Base-by-base conservation (phyloP, 345 rosid genomes). In the Eucalyptus curtisii region DNA sequence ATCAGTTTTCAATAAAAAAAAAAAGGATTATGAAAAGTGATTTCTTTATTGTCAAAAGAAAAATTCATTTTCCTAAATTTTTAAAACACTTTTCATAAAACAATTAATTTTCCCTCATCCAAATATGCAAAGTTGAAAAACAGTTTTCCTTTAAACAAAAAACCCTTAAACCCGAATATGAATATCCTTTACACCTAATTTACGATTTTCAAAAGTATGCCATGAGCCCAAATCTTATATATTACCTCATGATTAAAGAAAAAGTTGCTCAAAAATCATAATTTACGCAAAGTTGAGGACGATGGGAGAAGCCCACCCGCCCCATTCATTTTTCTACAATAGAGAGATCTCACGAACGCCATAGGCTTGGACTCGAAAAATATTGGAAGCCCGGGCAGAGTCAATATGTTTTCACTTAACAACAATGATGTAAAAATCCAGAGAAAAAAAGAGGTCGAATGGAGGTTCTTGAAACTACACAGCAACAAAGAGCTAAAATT, bases 1-100 rank as follows among this genome's bases (percentile, higher is more conserved):
- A 14, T 7, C 3, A 64, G 1, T 13, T 30, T 30, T 30, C 8
- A 30, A 64, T 13, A 7, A 61, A 61, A 42, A 42, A 42, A 42
- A 42, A 61, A 13, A 59, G 15, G 8, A 13, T 3, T 61, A 13
- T 30, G 33, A 61, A 61, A 64, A 13, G n/a, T 1, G 2, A 30
- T 30, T 7, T 30, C 1, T 0, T 61, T 12, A 5, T 30, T 61
- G 30, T 30, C 7, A 1, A 3, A 61, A 30, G 8, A 3, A 15
- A 64, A 64, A 0, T 6, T 7, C 17, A 14, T 64, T n/a, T 64
- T 64, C 10, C 37, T 6, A 8, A 7, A 64, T 64, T 0, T 30
- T 61, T 1, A 27, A 59, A 3, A 12, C 7, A 12, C 15, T 6
- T 3, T 59, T 3, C 3, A 14, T n/a, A 7, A 31, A n/a, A 64